phyloP scores from a whole-genome alignment of 331 rosid species.

The Acacia pycnantha region DNA sequence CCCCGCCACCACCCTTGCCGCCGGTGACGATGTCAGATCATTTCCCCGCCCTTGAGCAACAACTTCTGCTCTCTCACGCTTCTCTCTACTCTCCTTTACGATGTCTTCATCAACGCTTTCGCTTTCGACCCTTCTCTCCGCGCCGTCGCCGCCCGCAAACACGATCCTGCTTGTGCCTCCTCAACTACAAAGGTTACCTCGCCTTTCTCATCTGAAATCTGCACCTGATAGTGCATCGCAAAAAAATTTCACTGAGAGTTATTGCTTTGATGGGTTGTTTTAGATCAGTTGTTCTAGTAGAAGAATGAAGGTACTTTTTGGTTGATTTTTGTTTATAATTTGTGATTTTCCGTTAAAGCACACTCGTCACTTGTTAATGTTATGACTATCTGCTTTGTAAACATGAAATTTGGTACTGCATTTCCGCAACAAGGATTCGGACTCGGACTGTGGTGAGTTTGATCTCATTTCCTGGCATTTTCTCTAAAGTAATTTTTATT shows the following conservation, averaged over 20 bases:
- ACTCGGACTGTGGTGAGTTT: conserved; percentile 11
- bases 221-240: no score
- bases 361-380: conserved; percentile 30
- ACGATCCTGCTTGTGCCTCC: no score
- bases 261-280: conserved; percentile 27
- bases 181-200: no score
- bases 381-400: background rate
- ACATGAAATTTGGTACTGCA: conserved; percentile 24
- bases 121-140: no score
- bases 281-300: conserved; percentile 35
- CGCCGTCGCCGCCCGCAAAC: background rate
- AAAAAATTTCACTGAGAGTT: no score
- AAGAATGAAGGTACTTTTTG: conserved; percentile 24
- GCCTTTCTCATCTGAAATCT: no score
- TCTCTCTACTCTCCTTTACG: no score
- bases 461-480: conserved; percentile 20
- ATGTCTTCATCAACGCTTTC: no score
- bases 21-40: no score
- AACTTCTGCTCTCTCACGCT: no score
- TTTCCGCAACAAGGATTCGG: conserved; percentile 13
- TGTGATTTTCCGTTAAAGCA: background rate
- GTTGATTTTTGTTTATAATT: background rate
- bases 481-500: background rate
- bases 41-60: no score
- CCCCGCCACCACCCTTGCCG: no score